Evolutionary conservation across 139 green algal species (phyloP), one percentile per base, ranked within the genome.

Genomic region (Eudorina sp.): DNA sequence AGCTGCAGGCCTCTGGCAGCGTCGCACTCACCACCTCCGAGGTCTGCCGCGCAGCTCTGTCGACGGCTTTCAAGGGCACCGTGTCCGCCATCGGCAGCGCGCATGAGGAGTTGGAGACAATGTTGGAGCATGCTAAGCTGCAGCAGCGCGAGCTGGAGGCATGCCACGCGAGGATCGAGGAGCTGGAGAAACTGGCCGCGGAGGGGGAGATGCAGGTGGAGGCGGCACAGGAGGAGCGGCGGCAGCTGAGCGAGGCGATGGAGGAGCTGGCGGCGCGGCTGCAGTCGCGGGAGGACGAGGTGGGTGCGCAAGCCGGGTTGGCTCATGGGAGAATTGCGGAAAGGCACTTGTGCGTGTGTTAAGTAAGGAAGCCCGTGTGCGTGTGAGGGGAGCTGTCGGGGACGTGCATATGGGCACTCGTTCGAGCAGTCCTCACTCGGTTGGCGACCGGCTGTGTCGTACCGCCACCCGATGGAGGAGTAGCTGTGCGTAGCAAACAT

Each of bases 231-330:
- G 55, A 16, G 23, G 40, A 55, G 53, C 21, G 23, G 55, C n/a
- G 70, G 53, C 36, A 27, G 21, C 18, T 72, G 77, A 60, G 58
- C 14, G 40, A 74, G 38, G 78, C 53, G 29, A 60, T 85, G 78
- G 78, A 85, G 78, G 55, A 85, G 78, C 27, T 85, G 55, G 55
- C 58, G 9, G 55, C 29, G 53, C 29, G 68, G 78, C 78, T 85
- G 38, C 29, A 29, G 2, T 27, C 40, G 5, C 13, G 27, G 3
- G 78, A 85, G 25, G 78, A 85, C 58, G 29, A 74, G 55, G 78
- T 85, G 45, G n/a, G 45, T 25, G 48, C n/a, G n/a, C n/a, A n/a
- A n/a, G n/a, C n/a, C n/a, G n/a, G n/a, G n/a, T n/a, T n/a, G n/a
- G n/a, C n/a, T n/a, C n/a, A n/a, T n/a, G n/a, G n/a, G n/a, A n/a